Base-by-base conservation (phyloP, 2,329 filamentous ascomycete species). In the Mariannaea elegans region DNA sequence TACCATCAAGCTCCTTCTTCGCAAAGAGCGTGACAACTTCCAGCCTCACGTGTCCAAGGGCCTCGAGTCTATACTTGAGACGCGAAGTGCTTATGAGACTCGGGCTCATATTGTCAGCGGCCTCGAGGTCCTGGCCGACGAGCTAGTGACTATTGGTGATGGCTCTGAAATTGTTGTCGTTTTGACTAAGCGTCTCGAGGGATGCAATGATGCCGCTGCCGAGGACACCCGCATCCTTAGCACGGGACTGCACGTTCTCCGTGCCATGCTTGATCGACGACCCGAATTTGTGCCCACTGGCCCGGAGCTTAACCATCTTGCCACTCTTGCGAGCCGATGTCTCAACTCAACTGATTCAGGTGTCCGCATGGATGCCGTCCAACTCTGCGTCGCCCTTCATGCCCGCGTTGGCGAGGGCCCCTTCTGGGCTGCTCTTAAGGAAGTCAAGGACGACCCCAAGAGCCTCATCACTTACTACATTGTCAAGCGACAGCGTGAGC, bases 401-500 rank as follows among this genome's bases (percentile, higher is more conserved):
- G 80, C 82, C 45, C 76, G 84, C 10, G 81, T 90, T 8, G 87
- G 87, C 12, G 86, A 89, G 54, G 75, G 69, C 9, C 71, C 70
- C 27, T 94, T 94, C 72, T 94, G 91, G 91, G 83, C 83, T 31
- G 82, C 83, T 21, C 80, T 93, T 68, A 85, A 81, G 57, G 83
- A 79, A 9, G 82, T 91, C 29, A 84, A 86, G 70, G 90, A 93
- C 65, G 90, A 92, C 65, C 87, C 90, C 19, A 86, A 92, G 79
- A 93, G 89, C 66, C 75, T 94, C 61, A 88, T 94, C 68, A 93
- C 90, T 9, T 94, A 94, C 73, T 94, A 93, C 74, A 89, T 93
- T 70, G 90, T 91, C 38, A 89, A 89, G 81, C 82, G 83, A 72
- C 87, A 90, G 75, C 79, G 86, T 51, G 87, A 90, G 75, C 72